Percentiles rank a stretch among this genome's conserved stretches.
Evolutionary conservation across 257 asterid species (phyloP).

Genomic region (Ocimum tenuiflorum): DNA sequence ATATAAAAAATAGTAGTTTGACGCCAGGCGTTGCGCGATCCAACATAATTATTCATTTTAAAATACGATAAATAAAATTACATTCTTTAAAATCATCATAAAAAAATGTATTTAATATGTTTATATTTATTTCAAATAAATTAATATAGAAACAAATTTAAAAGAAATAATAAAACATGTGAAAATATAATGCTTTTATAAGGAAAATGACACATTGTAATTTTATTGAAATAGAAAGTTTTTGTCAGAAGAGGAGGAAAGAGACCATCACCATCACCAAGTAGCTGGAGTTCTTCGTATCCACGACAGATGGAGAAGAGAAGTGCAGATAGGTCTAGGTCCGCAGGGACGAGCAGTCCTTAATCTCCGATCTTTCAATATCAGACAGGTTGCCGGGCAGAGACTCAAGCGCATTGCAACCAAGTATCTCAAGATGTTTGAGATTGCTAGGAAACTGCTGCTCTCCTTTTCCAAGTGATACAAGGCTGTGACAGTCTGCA

Average conservation of each 20-base stretch:
- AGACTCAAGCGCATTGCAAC: conserved; percentile 47
- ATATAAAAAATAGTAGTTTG: too few species aligned
- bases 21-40: too few species aligned
- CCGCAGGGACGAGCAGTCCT: conserved; percentile 53
- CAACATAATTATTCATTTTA: too few species aligned
- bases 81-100: too few species aligned
- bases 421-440: conserved; percentile 53
- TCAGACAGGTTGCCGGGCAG: conserved; percentile 38
- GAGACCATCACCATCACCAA: conserved; percentile 31
- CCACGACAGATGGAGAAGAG: conserved; percentile 70
- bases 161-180: too few species aligned
- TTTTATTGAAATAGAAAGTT: conserved; percentile 42
- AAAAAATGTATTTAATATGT: too few species aligned
- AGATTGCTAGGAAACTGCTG: conserved; percentile 53
- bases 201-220: too few species aligned
- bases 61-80: too few species aligned
- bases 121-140: too few species aligned
- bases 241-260: conserved; percentile 43
- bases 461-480: conserved; percentile 43
- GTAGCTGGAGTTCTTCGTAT: conserved; percentile 42
- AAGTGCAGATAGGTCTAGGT: conserved; percentile 44
- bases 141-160: too few species aligned
- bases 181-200: too few species aligned
- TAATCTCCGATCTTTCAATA: conserved; percentile 56
- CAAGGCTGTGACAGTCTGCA: conserved; percentile 47